Base-by-base conservation (phyloP, 345 rosid species). In the Capsella bursapastoris region DNA sequence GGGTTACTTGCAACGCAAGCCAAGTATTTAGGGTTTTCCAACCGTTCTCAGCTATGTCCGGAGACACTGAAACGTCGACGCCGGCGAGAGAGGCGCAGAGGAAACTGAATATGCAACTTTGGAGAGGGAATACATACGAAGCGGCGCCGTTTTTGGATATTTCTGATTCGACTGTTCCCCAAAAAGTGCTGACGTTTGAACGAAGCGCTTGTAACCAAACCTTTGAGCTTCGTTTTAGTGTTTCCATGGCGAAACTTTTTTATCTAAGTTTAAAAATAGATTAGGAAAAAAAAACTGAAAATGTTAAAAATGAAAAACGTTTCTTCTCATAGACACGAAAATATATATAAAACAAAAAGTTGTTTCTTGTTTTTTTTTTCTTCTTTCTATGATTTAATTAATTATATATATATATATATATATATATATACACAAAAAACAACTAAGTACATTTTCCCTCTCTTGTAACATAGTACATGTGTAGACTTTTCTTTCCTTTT, bases 1-100 rank as follows among this genome's bases (percentile, higher is more conserved):
- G 98, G 25, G 88, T 83, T 68, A 93, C 50, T 78, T 85, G 90
- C 43, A 91, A 44, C 9, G 82, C 87, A 4, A 91, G 90, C 98
- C 97, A 93, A 8, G 56, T 40, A 74, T 89, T 74, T 5, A 91
- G 12, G 77, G 81, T 82, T 56, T 63, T 4, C 77, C 84, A 76
- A 31, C 90, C 97, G 38, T 84, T 78, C 16, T 84, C 57, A 6
- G 87, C 78, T 1, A 90, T 67, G 4, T 82, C 82, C 0, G 91
- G 79, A 3, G 80, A 79, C 3, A 58, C 16, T 1, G 89, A 70
- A 2, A 90, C 84, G 77, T 89, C 89, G 2, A 87, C 93, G 53
- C 98, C 98, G 10, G 75, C 13, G 11, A 93, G 53, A 66, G 90
- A 25, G 59, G 81, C 83, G 53, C 57, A 13, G 64, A 93, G 86